Evolutionary conservation across 495 filamentous ascomycete genomes (phyloP), one percentile per base, ranked within the genome.

Genomic region (Penicillium desertorum): DNA sequence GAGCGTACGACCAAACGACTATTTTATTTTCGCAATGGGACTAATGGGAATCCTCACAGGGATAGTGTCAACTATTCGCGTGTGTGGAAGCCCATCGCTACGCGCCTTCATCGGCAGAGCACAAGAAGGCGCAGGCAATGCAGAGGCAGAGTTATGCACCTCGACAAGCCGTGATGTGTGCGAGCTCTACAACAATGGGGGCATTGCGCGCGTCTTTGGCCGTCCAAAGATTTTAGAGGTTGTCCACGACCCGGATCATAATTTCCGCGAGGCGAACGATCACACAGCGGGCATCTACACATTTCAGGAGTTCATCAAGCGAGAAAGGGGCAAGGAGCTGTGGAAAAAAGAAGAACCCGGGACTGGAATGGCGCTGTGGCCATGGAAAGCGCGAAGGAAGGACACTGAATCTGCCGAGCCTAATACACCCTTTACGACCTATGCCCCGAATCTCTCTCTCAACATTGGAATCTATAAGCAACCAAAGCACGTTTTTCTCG

Each of bases 371-470:
- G 4, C 41, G 22, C 41, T 43, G 22, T 43, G 20, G 20, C 20
- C 20, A 22, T 22, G 20, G 20, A 22, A 22, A 22, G 20, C 1
- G 20, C 20, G 20, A 22, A 22, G 2, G 20, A 22, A 22, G 20
- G 20, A 22, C 41, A 43, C 45, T 25, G 23, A 46, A 25, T 46
- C 25, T 30, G 45, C 22, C 12, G 20, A 22, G 20, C 2, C 20
- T 1, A 22, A 16, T 30, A 5, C 10, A 46, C 25, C 45, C 22
- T 25, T 12, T 25, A 29, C 45, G 1, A 32, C 10, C 5, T 34
- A 36, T 49, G 27, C 46, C 36, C 46, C 46, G 46, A 49, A 49
- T 34, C 46, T 49, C 46, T 49, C 46, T 16, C 46, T 49, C 2
- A 36, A 49, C 7, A 49, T 49, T 32, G 46, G 46, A 12, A 49